These are phyloP conservation scores for Bonia amplexicaulis DNA, from an alignment of 176 grass and related monocot species.

Conservation along the genomic window DNA sequence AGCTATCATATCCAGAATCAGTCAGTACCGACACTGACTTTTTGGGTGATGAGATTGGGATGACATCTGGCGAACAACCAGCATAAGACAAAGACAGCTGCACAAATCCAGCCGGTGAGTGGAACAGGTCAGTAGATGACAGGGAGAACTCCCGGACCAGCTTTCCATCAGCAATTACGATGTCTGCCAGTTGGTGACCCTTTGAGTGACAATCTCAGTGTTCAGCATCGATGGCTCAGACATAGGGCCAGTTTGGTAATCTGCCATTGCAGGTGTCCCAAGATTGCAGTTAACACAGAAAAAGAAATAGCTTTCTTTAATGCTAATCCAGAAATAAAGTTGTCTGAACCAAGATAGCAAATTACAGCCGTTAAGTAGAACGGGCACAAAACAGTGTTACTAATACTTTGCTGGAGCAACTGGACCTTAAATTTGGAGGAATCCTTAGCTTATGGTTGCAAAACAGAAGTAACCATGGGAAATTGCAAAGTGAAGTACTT, in stretches of 20 bases:
- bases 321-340: not conserved
- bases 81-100: constrained; percentile 71
- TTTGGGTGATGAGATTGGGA: constrained; percentile 42
- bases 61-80: constrained; percentile 76
- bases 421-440: not conserved
- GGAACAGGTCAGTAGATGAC: constrained; percentile 74
- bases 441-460: not conserved
- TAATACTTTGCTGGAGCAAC: not conserved
- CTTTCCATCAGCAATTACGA: constrained; percentile 41
- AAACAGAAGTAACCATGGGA: not conserved
- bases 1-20: constrained; percentile 22
- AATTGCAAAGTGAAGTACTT: not conserved
- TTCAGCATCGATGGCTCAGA: constrained; percentile 18
- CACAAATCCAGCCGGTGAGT: constrained; percentile 82
- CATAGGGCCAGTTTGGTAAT: constrained; percentile 2
- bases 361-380: not conserved
- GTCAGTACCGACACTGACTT: constrained; percentile 3
- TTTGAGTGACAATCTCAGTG: constrained; percentile 21
- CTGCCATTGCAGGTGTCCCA: constrained; percentile 17
- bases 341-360: not conserved
- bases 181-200: constrained; percentile 39
- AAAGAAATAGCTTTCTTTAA: constrained; percentile 7
- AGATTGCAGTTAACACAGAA: constrained; percentile 17
- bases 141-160: constrained; percentile 57
- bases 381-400: not conserved